phyloP scores from a whole-genome alignment of 805 yeast genomes.

The Starmerella potacharoeniae region DNA sequence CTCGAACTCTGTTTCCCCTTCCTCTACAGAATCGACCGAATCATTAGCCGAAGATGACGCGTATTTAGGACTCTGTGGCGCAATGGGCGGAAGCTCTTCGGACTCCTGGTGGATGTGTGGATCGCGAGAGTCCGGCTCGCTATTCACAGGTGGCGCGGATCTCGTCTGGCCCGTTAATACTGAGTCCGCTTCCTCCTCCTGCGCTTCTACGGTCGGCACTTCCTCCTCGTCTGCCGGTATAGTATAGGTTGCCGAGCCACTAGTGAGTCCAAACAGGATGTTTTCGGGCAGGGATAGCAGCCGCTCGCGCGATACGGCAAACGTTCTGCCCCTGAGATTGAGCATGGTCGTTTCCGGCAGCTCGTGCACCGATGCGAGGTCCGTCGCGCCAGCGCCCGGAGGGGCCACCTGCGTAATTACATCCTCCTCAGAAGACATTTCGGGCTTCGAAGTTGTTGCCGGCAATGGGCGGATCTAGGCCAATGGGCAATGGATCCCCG shows the following conservation, averaged over 20 bases:
- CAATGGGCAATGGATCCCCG: neutral
- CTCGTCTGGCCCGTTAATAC: neutral
- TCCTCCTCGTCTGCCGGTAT: slow-evolving; percentile 44
- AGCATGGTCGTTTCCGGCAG: slow-evolving; percentile 38
- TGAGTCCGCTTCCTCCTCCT: slow-evolving; percentile 13
- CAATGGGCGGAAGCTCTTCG: slow-evolving; percentile 3
- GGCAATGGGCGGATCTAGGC: neutral
- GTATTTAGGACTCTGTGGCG: neutral
- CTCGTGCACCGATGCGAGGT: slow-evolving; percentile 7
- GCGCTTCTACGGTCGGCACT: slow-evolving; percentile 26
- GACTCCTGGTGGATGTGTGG: slow-evolving; percentile 9
- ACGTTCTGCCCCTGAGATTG: slow-evolving; percentile 62
- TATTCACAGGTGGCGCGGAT: neutral
- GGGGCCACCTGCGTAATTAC: slow-evolving; percentile 22
- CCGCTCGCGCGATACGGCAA: slow-evolving; percentile 76
- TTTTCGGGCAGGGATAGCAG: slow-evolving; percentile 87
- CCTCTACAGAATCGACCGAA: neutral
- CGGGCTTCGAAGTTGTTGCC: neutral
- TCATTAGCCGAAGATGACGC: slow-evolving; percentile 1
- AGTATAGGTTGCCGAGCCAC: slow-evolving; percentile 23
- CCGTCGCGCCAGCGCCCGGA: slow-evolving; percentile 6
- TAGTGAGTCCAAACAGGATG: slow-evolving; percentile 55
- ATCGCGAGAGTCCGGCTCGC: neutral
- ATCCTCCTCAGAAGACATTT: slow-evolving; percentile 10
- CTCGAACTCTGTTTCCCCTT: slow-evolving; percentile 8